Base-by-base conservation (phyloP, 108 stramenopile genomes). In the Skeletonema grethae region DNA sequence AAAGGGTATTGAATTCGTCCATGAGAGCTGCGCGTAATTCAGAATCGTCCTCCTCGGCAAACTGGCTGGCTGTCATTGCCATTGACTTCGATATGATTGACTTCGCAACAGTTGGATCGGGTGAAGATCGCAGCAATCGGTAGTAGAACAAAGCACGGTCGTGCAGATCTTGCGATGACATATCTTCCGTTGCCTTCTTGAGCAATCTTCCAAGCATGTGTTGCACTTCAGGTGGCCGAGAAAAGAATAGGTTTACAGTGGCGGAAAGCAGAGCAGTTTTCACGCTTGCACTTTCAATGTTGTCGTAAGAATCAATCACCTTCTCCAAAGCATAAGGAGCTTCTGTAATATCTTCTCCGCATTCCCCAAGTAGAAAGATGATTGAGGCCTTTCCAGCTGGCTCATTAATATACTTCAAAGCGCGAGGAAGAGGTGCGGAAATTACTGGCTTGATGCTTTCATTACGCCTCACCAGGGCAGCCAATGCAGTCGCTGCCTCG, bases 241-340 rank as follows among this genome's bases (percentile, higher is more conserved):
- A 70, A 79, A 98, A 98, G 82, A 99, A 99, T 2, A 99, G 83
- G 65, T 97, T 98, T 73, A 96, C 86, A 9, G 97, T 88, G 34
- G 95, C 92, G 16, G 88, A 93, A 45, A 99, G 81, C 41, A 99
- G 82, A 20, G 95, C 87, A 75, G 95, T 87, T 75, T 97, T 97
- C 29, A 99, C 90, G 0, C 57, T 53, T 20, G 80, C 76, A 62
- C 88, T 87, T 24, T 74, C 73, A 55, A 88, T 82, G 28, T 72
- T 64, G 20, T 87, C 92, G 58, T 96, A 94, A 7, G 83, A 73
- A 77, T 94, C 91, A 72, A 94, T 94, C 29, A 96, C 79, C 58
- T 89, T 93, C 79, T 99, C 99, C 48, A 99, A 73, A n/a, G 95
- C 83, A 82, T 99, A 99, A 1, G 99, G 99, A 2, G 98, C 98